Evolutionary conservation across 2,329 filamentous ascomycete species (phyloP).

Genomic region (Aureobasidium sp.): DNA sequence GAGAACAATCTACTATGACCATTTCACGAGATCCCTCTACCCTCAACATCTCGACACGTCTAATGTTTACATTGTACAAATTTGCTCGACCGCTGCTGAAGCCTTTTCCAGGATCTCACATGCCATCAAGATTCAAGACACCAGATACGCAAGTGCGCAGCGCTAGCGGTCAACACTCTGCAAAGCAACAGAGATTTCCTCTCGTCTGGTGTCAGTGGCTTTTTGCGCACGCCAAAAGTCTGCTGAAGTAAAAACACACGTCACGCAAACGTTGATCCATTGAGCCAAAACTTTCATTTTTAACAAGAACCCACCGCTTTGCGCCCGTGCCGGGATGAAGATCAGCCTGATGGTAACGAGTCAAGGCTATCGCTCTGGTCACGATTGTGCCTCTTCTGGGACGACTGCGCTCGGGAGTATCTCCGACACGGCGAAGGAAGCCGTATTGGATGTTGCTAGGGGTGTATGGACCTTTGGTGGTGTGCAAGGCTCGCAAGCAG

Average conservation of each 20-base stretch:
- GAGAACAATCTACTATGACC: constrained; percentile 4
- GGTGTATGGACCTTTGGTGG: background rate
- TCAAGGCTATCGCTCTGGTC: background rate
- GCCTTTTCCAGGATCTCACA: background rate
- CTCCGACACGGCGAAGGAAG: background rate
- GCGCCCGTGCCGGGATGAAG: background rate
- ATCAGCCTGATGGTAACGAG: background rate
- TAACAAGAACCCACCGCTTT: background rate
- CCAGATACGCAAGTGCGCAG: background rate
- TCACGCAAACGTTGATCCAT: background rate
- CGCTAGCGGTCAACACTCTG: background rate
- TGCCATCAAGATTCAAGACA: background rate
- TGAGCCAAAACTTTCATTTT: background rate
- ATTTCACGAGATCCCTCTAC: background rate
- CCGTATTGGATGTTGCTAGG: background rate
- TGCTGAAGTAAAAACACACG: background rate
- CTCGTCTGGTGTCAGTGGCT: background rate
- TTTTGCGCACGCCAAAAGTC: background rate
- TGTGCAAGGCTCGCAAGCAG: background rate
- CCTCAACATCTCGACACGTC: background rate
- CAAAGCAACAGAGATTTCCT: background rate
- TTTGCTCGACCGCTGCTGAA: background rate
- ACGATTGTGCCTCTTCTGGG: background rate
- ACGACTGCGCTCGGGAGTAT: background rate
- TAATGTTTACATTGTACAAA: background rate